Evolutionary conservation across 805 yeast species (phyloP).

Genomic region (Kockiozyma suomiensis): DNA sequence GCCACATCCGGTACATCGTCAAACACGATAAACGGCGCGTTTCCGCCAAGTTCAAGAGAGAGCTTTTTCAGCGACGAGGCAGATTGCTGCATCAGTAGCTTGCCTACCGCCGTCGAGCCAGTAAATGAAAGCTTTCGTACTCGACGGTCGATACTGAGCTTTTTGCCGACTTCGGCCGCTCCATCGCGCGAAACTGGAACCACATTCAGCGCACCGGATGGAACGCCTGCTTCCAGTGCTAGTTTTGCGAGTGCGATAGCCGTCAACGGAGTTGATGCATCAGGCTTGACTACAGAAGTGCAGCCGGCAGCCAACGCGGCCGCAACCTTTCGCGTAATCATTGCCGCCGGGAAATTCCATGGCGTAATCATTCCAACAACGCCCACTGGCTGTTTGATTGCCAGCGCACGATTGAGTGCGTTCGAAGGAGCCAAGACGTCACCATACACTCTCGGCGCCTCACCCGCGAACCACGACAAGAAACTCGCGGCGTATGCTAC

Average conservation of each 20-base stretch:
- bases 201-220: slow-evolving; percentile 68
- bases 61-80: slow-evolving; percentile 65
- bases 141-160: slow-evolving; percentile 55
- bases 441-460: slow-evolving; percentile 73
- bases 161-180: slow-evolving; percentile 49
- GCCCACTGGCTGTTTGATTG: slow-evolving; percentile 76
- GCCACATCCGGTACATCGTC: slow-evolving; percentile 74
- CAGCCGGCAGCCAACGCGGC: slow-evolving; percentile 83
- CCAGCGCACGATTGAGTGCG: slow-evolving; percentile 50
- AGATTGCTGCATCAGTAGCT: slow-evolving; percentile 63
- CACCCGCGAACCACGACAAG: slow-evolving; percentile 88
- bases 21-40: slow-evolving; percentile 76
- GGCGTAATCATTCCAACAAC: slow-evolving; percentile 80
- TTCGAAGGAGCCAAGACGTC: slow-evolving; percentile 53
- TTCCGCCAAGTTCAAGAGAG: slow-evolving; percentile 77
- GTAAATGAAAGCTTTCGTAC: slow-evolving; percentile 74
- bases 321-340: slow-evolving; percentile 50
- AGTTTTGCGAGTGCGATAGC: slow-evolving; percentile 69
- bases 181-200: slow-evolving; percentile 48
- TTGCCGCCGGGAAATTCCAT: slow-evolving; percentile 80
- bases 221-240: slow-evolving; percentile 68
- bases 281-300: slow-evolving; percentile 76
- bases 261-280: slow-evolving; percentile 71
- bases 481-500: slow-evolving; percentile 68
- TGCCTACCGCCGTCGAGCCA: slow-evolving; percentile 77